These are phyloP conservation scores for Atalantia buxifolia DNA, from an alignment of 345 rosid genomes.

Conservation along the genomic window DNA sequence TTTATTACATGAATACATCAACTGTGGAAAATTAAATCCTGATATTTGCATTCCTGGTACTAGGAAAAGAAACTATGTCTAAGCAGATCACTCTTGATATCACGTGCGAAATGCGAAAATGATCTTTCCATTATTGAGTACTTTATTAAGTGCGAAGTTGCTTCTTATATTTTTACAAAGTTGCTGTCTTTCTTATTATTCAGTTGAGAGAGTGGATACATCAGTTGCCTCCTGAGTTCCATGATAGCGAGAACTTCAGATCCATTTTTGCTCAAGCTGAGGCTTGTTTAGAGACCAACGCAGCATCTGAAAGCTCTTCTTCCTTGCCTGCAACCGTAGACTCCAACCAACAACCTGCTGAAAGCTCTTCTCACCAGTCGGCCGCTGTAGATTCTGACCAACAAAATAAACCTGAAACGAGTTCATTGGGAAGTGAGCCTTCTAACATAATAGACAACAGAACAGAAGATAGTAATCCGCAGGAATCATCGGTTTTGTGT, in stretches of 20 bases:
- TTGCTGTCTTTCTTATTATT: conserved; percentile 19
- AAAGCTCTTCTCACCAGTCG: conserved; percentile 27
- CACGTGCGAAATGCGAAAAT: too few relatives aligned
- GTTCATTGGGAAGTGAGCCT: conserved; percentile 3
- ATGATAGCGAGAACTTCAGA: conserved; percentile 51
- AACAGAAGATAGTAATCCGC: conserved; percentile 19
- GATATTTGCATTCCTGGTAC: background rate
- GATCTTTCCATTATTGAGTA: background rate
- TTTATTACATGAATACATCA: background rate
- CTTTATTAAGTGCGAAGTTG: background rate
- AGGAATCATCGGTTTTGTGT: conserved; percentile 23
- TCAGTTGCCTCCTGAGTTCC: conserved; percentile 56
- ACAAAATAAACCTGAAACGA: conserved; percentile 11
- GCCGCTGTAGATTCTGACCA: conserved; percentile 23
- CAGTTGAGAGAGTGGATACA: conserved; percentile 63
- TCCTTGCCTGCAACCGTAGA: conserved; percentile 20
- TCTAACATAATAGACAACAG: conserved; percentile 23
- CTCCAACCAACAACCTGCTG: conserved; percentile 25
- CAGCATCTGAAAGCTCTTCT: conserved; percentile 33
- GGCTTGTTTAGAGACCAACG: conserved; percentile 34
- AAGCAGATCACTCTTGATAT: background rate
- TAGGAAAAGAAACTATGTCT: background rate
- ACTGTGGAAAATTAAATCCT: background rate
- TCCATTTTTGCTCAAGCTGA: conserved; percentile 53
- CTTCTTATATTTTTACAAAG: background rate